Conservation (phyloP, 2,329 filamentous ascomycete genomes). For the Pyricularia sp. region DNA sequence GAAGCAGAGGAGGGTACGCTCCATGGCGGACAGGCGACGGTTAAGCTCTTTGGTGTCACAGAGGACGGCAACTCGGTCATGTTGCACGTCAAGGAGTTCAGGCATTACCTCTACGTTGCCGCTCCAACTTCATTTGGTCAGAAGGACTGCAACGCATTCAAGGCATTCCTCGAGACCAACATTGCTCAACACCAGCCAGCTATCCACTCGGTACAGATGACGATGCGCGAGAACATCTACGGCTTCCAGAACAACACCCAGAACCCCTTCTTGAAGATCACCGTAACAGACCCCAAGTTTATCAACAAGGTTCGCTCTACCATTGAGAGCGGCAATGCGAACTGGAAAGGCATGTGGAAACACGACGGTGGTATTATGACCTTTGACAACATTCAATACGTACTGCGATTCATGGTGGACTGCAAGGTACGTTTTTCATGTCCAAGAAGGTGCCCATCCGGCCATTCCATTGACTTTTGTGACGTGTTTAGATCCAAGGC, state of each 20-base stretch:
- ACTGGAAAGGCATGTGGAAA: conserved; percentile 89
- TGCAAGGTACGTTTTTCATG: conserved; percentile 50
- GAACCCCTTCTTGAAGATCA: conserved; percentile 88
- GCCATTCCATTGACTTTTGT: neutral
- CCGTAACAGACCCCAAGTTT: conserved; percentile 78
- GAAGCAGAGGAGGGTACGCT: conserved; percentile 86
- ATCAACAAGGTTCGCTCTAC: conserved; percentile 66
- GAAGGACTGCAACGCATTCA: conserved; percentile 70
- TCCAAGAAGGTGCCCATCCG: neutral
- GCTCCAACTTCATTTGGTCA: conserved; percentile 75
- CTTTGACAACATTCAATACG: conserved; percentile 93
- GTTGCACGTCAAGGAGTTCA: conserved; percentile 90
- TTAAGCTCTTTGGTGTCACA: conserved; percentile 92
- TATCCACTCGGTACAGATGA: conserved; percentile 74
- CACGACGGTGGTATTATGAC: conserved; percentile 66
- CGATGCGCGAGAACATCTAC: conserved; percentile 83
- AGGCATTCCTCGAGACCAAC: conserved; percentile 69
- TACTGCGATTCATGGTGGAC: conserved; percentile 96
- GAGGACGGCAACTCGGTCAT: conserved; percentile 79
- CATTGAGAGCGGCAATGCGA: conserved; percentile 68
- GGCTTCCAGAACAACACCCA: conserved; percentile 90
- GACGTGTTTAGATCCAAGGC: conserved; percentile 56
- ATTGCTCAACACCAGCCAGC: conserved; percentile 58
- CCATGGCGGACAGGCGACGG: conserved; percentile 62
- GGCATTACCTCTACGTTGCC: conserved; percentile 90